Evolutionary conservation across 108 stramenopile genomes (phyloP), one percentile per base, ranked within the genome.

Genomic region (Stephanodiscus triporus): DNA sequence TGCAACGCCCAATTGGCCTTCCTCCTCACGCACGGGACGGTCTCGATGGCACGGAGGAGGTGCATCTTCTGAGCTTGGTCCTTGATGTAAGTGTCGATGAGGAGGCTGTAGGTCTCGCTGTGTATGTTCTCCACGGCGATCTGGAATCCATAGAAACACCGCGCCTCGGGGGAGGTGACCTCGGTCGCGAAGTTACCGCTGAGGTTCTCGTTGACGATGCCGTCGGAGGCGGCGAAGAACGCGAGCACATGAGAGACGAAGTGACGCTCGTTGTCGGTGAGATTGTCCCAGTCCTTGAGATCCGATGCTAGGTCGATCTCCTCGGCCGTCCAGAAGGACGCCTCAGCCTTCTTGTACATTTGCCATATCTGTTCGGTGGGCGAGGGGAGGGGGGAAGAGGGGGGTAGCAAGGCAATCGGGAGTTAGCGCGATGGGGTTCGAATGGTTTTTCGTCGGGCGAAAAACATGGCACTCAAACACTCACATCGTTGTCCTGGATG

Each of bases 51-150:
- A 53, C 91, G 84, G 47, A 98, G 83, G n/a, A 97, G 85, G 61
- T 79, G 82, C 45, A 65, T 53, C 87, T 95, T 95, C 61, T 95
- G 91, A 60, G 78, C 71, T 16, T 80, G 74, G 40, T 97, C 94
- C 67, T 92, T 94, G 66, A 99, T 91, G 80, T 99, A 99, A 0
- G 98, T 99, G 80, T 99, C 99, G 85, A 99, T 99, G 66, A 99
- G 84, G 17, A 99, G 85, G 49, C 86, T 91, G 80, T 99, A 99
- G 6, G 99, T 98, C 87, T 99, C 99, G 34, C 88, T 88, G 83
- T 99, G 99, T 73, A 99, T 99, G 74, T 98, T 99, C 83, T 99
- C 99, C 59, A 99, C 97, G 45, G 98, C 98, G 75, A 99, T 99
- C 86, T 99, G 99, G 69, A 99, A 99, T 40, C 99, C 99, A 78